A percentile compares a stretch with the other conserved stretches of the same genome.
phyloP scores from a whole-genome alignment of 768 basidiomycete genomes.

The Tulasnella sp. region DNA sequence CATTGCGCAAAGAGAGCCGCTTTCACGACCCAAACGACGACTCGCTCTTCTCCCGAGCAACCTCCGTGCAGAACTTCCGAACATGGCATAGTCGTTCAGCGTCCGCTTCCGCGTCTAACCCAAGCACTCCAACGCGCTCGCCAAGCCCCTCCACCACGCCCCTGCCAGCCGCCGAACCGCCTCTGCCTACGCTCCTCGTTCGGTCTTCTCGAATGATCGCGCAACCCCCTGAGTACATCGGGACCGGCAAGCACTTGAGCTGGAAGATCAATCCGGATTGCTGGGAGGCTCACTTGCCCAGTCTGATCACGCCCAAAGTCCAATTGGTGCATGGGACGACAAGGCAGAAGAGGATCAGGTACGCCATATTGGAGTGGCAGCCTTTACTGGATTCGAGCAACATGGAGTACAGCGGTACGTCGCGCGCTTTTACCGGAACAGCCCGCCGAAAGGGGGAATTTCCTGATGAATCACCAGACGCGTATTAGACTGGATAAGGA shows the following conservation, averaged over 20 bases:
- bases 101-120: slow-evolving; percentile 44
- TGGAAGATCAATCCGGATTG: slow-evolving; percentile 60
- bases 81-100: slow-evolving; percentile 64
- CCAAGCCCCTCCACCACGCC: slow-evolving; percentile 4
- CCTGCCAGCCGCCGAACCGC: slow-evolving; percentile 36
- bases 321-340: slow-evolving; percentile 56
- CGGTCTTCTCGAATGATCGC: slow-evolving; percentile 73
- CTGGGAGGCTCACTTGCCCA: slow-evolving; percentile 74
- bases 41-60: slow-evolving; percentile 80
- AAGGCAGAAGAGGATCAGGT: slow-evolving; percentile 41
- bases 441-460: slow-evolving; percentile 6
- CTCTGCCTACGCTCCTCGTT: slow-evolving; percentile 50
- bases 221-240: slow-evolving; percentile 43
- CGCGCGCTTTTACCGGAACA: slow-evolving; percentile 10
- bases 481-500: slow-evolving; percentile 78
- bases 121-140: slow-evolving; percentile 39
- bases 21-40: slow-evolving; percentile 92
- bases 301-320: slow-evolving; percentile 77
- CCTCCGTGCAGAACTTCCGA: slow-evolving; percentile 76
- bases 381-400: slow-evolving; percentile 88
- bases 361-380: slow-evolving; percentile 64
- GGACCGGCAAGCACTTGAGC: slow-evolving; percentile 7
- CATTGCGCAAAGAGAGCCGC: slow-evolving; percentile 75
- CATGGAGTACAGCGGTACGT: slow-evolving; percentile 74
- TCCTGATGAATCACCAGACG: slow-evolving; percentile 27